Evolutionary conservation across 306 rosid genomes (phyloP), one percentile per base, ranked within the genome.

Genomic region (Dryas drummondii): DNA sequence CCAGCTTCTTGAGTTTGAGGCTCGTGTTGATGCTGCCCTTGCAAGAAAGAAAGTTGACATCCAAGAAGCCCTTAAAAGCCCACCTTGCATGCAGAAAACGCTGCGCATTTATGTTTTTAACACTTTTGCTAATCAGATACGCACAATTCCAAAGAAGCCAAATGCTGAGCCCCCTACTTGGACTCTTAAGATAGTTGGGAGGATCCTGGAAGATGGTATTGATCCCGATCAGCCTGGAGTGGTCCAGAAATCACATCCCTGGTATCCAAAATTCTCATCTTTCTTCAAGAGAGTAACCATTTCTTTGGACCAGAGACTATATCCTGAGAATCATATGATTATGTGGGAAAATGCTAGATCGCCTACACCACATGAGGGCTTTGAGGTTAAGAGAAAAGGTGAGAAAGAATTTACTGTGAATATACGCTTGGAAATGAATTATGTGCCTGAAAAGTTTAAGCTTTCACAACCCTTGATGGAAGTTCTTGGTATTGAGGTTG

Each of bases 401-500:
- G 98, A 96, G 74, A 89, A 92, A 77, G 99, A 96, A 69, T 90
- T 96, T 75, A 54, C 82, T 7, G 96, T 61, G 52, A 88, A 79
- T 66, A 90, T 96, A 70, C 88, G 98, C 32, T 60, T 96, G 87
- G 98, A 96, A 79, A 87, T 96, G 97, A 92, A 96, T 82, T 96
- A 92, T 82, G 78, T 84, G 10, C 99, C 99, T 14, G 99, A 96
- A 84, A 96, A 89, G 68, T 96, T 89, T 70, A 92, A 96, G 87
- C 91, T 96, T 80, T 96, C 99, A 15, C 93, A 88, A 11, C 89
- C 91, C 4, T 86, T 96, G 84, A 87, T 88, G 81, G 99, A 96
- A 76, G 98, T 96, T 88, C 98, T 96, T 80, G 99, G 98, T 80
- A 89, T 96, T 82, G 99, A 96, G 84, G 98, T 96, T 79, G 99